Conservation (phyloP, 139 green algal genomes). For the Chlamydomonas sp. region DNA sequence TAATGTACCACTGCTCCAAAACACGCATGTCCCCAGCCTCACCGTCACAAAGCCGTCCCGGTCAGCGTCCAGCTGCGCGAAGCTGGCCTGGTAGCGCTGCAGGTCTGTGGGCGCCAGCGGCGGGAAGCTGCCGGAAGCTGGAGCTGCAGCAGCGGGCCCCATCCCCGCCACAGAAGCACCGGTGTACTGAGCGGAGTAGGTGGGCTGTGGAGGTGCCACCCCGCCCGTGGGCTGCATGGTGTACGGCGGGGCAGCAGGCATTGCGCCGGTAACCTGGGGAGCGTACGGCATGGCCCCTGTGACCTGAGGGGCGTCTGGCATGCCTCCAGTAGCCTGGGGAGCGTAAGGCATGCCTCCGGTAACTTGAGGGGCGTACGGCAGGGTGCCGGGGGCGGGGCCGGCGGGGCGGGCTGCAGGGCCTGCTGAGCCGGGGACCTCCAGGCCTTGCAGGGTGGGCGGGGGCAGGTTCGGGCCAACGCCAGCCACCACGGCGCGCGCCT, state of each 20-base stretch:
- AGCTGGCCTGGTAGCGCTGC: conserved; percentile 69
- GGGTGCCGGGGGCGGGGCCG: not conserved
- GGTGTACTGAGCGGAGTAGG: not conserved
- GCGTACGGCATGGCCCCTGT: conserved; percentile 19
- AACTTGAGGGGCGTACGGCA: conserved; percentile 7
- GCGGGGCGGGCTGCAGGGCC: not conserved
- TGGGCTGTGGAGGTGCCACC: not conserved
- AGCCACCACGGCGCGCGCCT: conserved; percentile 64
- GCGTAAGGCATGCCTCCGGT: conserved; percentile 23
- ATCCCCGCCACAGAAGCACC: conserved; percentile 3
- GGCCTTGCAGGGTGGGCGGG: conserved; percentile 61
- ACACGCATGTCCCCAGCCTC: not conserved
- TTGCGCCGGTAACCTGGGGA: conserved; percentile 37
- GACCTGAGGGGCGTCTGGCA: conserved; percentile 14
- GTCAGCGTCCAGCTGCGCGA: conserved; percentile 77
- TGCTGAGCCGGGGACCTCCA: conserved; percentile 20
- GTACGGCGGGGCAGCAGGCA: not conserved
- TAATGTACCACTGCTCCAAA: no score
- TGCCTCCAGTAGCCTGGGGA: conserved; percentile 47
- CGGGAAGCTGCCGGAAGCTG: conserved; percentile 50
- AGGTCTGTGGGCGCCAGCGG: conserved; percentile 64
- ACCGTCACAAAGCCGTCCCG: conserved; percentile 76
- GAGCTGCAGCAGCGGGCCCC: not conserved
- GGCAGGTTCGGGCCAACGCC: conserved; percentile 70
- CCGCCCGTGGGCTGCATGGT: conserved; percentile 29